Base-by-base conservation (phyloP, 1,139 yeast species). In the Taiozyma sp. region DNA sequence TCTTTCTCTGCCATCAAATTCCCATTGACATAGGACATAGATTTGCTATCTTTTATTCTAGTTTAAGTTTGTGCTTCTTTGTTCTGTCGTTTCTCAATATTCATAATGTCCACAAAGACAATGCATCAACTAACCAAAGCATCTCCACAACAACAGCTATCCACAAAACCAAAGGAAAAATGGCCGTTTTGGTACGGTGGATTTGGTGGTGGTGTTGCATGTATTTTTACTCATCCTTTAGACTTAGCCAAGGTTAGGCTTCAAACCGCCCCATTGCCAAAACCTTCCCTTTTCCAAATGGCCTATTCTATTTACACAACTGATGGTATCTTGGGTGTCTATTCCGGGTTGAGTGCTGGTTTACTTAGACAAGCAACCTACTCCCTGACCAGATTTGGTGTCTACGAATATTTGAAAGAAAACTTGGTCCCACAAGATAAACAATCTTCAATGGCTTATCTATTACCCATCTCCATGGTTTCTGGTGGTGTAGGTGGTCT, bases 361-460 rank as follows among this genome's bases (percentile, higher is more conserved):
- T 69, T 88, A 47, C 73, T 89, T 53, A 80, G 96, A 64, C 96
- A 89, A 67, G 95, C 89, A 1, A 88, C 96, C 1, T 89, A 89
- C 66, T 87, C 96, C 1, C 85, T 95, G 2, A 83, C 89, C 2
- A 74, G 96, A 63, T 88, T 89, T 64, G 96, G 96, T 28, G 80
- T 84, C 21, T 89, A 89, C 66, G 96, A 88, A 65, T 76, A 73
- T 54, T 71, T 88, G 61, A 89, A 89, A 62, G 89, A 83, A 46
- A 61, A 69, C 44, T 68, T 75, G 54, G 64, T 73, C 46, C 76
- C 76, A 50, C 51, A 62, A 39, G 67, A 60, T 16, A 62, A 67
- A 49, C 57, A 61, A 42, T 60, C 54, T 35, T 63, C 66, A 19
- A 66, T 66, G 59, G 54, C 54, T 4, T 67, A 67, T 46, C 72